Evolutionary conservation across 306 rosid species (phyloP), one percentile per base, ranked within the genome.

Genomic region (Casuarina equisetifolia): DNA sequence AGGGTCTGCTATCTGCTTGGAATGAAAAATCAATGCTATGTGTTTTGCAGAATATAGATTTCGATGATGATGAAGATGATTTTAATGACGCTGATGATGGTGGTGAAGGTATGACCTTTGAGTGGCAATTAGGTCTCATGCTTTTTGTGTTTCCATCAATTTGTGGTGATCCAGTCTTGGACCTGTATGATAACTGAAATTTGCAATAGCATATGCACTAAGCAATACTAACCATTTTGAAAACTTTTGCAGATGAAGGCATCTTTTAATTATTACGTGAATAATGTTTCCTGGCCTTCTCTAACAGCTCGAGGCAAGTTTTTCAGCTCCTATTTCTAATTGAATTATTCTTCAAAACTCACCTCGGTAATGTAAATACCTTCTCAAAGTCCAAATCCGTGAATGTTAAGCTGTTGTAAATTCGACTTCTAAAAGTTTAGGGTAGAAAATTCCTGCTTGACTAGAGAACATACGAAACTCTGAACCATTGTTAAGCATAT

Each of bases 11-110:
- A 4, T 20, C 52, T 20, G 12, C 25, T 4, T 4, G 13, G n/a
- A 13, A 59, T 36, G 1, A 1, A 35, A 25, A 25, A 25, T 0
- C 39, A 15, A 42, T 43, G 9, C 19, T 15, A 61, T 79, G 32
- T 25, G 32, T 25, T 54, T 69, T 83, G 91, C 87, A 85, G 91
- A 81, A 79, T 75, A 80, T 50, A 51, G 51, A 85, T 80, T 80
- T 75, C 66, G 93, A 89, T 49, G 93, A 89, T 5, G 91, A 89
- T 52, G 93, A 89, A 2, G 93, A 89, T 72, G 86, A 83, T 79
- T 79, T 69, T 52, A 83, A 83, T 4, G 73, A 61, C 6, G 78
- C 10, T 15, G 83, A 76, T 25, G 87, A 76, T 1, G 89, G 32
- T 25, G 32, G 88, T 19, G 44, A 66, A 25, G 93, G 89, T 89